Evolutionary conservation across 2,329 filamentous ascomycete genomes (phyloP), one percentile per base, ranked within the genome.

Genomic region (Raffaelea albimanens): DNA sequence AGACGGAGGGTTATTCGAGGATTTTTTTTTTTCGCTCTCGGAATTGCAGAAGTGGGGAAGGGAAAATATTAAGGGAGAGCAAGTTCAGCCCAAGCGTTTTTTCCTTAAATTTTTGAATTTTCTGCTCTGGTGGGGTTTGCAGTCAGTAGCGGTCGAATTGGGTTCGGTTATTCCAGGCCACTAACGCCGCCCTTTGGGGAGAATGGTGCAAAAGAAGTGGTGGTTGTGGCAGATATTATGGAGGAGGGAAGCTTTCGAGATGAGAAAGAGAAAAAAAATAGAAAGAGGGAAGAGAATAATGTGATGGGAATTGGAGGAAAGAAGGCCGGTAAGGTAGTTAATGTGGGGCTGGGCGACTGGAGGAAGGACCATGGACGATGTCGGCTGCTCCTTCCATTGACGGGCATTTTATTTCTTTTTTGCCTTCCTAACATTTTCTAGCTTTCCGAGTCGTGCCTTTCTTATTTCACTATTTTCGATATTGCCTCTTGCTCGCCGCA

Each of bases 201-300:
- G 46, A 43, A 36, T n/a, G 7, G 23, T 19, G 31, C 16, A 18
- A 40, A 23, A n/a, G 40, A 19, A 31, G 33, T 33, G 23, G 23
- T 45, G 45, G 42, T 43, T 47, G 44, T 44, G 50, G 46, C n/a
- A n/a, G n/a, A n/a, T n/a, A n/a, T n/a, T n/a, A n/a, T n/a, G n/a
- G 39, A 40, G 34, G 45, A 44, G 40, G 31, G 40, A 40, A 43
- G 31, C 41, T 29, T 29, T 29, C 13, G 7, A 13, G 25, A 29
- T 29, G 25, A 46, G 33, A 38, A 48, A 38, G 34, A 38, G 18
- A 38, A 16, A 38, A 44, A 41, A 44, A 46, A 44, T 50, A 36
- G 23, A 45, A 43, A 47, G 39, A 45, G 31, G 31, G 16, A 34
- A 34, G 31, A 16, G 31, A 34, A 34, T 10, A 34, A 16, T 10